These are phyloP conservation scores for Tolypocladium endophyticum DNA, from an alignment of 2,329 filamentous ascomycete species.

Conservation along the genomic window DNA sequence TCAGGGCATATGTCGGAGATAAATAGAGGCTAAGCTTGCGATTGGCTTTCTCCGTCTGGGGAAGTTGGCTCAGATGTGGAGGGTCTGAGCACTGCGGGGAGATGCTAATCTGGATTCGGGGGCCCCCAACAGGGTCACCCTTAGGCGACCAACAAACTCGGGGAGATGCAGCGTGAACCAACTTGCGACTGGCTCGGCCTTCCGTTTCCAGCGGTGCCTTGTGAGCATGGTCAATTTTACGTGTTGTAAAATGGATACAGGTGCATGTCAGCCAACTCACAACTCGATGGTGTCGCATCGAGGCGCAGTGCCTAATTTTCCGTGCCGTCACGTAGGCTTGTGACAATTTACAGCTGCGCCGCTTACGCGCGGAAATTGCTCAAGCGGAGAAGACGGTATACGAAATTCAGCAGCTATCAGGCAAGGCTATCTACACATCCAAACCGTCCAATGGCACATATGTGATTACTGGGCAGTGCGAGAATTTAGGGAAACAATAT, in stretches of 20 bases:
- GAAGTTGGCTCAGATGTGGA: background rate
- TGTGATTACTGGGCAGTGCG: background rate
- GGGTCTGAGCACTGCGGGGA: background rate
- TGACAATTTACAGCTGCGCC: background rate
- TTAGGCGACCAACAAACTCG: background rate
- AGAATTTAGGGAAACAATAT: background rate
- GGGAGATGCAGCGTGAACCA: background rate
- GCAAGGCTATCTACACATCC: conserved; percentile 9
- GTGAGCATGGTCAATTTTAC: background rate
- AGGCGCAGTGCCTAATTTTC: background rate
- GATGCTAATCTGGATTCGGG: background rate
- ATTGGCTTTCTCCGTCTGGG: background rate
- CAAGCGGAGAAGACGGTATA: conserved; percentile 25
- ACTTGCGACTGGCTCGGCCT: background rate
- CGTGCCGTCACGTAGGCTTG: background rate
- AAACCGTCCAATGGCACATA: background rate
- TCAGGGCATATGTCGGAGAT: background rate
- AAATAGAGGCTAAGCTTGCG: background rate
- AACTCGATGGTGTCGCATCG: background rate
- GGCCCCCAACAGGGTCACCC: background rate
- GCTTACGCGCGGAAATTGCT: conserved; percentile 25
- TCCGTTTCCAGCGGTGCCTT: background rate
- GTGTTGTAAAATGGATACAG: background rate
- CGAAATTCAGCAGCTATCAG: conserved; percentile 20
- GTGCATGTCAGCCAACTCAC: background rate